Conservation (phyloP, 2,329 filamentous ascomycete species). For the Penicillium sp. region DNA sequence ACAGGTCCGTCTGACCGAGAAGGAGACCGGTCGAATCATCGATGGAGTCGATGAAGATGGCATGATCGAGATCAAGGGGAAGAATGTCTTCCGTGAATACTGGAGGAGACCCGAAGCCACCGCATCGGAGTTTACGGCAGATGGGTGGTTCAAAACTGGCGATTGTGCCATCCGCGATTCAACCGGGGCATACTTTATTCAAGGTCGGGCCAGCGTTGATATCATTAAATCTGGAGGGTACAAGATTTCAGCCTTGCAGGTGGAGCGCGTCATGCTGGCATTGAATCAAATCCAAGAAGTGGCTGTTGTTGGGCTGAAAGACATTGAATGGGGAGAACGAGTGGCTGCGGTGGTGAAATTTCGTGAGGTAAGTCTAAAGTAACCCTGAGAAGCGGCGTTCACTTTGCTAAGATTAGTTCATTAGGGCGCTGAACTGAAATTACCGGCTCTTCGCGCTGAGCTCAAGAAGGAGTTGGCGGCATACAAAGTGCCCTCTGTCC, state of each 20-base stretch:
- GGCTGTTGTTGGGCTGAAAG: constrained; percentile 56
- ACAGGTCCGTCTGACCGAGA: constrained; percentile 49
- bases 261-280: constrained; percentile 56
- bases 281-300: constrained; percentile 54
- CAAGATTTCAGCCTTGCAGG: constrained; percentile 58
- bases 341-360: constrained; percentile 56
- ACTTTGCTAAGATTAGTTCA: neutral
- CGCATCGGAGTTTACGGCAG: constrained; percentile 47
- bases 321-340: constrained; percentile 58
- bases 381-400: neutral
- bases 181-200: constrained; percentile 53
- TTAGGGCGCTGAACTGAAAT: constrained; percentile 32
- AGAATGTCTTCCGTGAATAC: constrained; percentile 48
- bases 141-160: constrained; percentile 55
- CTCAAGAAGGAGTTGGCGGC: constrained; percentile 61
- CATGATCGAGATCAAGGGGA: constrained; percentile 47
- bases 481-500: constrained; percentile 92
- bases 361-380: constrained; percentile 34
- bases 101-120: constrained; percentile 51
- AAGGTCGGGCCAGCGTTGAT: constrained; percentile 56
- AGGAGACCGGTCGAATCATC: constrained; percentile 38
- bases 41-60: constrained; percentile 40
- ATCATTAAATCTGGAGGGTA: constrained; percentile 60
- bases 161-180: constrained; percentile 45
- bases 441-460: constrained; percentile 35